Conservation (phyloP, 108 stramenopile species). For the Pinguiococcus pyrenoidosus region DNA sequence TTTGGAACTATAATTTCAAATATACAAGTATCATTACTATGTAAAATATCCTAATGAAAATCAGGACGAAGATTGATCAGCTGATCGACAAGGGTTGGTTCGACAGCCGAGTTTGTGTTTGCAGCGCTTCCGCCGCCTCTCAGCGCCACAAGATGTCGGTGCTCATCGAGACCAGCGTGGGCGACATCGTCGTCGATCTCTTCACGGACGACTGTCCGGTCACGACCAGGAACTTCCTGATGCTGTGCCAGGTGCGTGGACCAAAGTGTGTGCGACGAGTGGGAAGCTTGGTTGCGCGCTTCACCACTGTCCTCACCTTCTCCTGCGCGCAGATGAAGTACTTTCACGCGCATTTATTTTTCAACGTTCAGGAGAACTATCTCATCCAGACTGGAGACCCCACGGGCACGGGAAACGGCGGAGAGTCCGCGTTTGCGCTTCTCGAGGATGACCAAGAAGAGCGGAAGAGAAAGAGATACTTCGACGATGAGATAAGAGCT, state of each 20-base stretch:
- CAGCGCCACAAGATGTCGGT: conserved; percentile 38
- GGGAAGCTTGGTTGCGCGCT: not conserved
- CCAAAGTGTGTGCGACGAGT: conserved; percentile 3
- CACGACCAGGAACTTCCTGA: conserved; percentile 37
- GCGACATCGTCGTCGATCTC: conserved; percentile 42
- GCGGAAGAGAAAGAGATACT: conserved; percentile 18
- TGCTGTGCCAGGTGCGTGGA: conserved; percentile 42
- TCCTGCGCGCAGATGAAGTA: conserved; percentile 6
- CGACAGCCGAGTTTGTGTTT: too few relatives aligned
- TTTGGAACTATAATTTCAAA: too few relatives aligned
- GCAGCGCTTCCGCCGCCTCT: too few relatives aligned
- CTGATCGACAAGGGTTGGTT: too few relatives aligned
- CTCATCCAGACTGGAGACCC: conserved; percentile 62
- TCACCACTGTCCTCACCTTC: not conserved
- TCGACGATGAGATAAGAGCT: conserved; percentile 34
- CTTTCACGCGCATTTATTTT: conserved; percentile 37
- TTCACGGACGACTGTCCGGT: conserved; percentile 28
- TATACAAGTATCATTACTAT: too few relatives aligned
- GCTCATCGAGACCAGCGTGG: conserved; percentile 32
- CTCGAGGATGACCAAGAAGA: conserved; percentile 32
- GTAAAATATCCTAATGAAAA: too few relatives aligned
- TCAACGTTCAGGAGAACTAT: conserved; percentile 35
- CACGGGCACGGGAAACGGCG: conserved; percentile 78
- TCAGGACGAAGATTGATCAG: too few relatives aligned
- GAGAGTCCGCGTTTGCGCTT: conserved; percentile 37